Evolutionary conservation across 148 eudicot genomes (phyloP).

Genomic region (Gaultheria prostrata): DNA sequence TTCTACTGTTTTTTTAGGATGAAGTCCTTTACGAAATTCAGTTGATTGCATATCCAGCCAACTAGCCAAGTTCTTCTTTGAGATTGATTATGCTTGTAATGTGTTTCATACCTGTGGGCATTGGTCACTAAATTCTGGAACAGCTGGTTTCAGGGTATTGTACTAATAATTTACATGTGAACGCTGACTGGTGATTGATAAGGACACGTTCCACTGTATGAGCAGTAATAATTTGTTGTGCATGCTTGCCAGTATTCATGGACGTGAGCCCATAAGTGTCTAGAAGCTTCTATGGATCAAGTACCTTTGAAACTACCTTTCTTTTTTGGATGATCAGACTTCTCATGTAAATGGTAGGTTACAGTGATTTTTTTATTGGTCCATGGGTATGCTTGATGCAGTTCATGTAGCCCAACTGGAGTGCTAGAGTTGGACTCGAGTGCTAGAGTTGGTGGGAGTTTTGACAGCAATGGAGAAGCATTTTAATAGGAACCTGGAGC

Average conservation of each 20-base stretch:
- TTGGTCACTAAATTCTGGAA: not conserved
- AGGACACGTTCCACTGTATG: not conserved
- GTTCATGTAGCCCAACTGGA: not conserved
- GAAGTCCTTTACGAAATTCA: not conserved
- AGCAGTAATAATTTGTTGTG: not conserved
- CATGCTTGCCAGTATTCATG: not conserved
- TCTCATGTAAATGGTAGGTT: not conserved
- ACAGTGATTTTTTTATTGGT: not conserved
- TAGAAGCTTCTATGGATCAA: not conserved
- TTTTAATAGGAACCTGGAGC: not conserved
- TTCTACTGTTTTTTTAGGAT: not conserved
- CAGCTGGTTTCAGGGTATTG: not conserved
- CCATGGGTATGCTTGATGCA: not conserved
- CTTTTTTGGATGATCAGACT: not conserved
- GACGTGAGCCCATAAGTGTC: not conserved
- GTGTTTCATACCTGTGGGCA: not conserved
- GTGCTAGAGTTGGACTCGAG: not conserved
- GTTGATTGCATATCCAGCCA: constrained; percentile 4
- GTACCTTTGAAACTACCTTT: not conserved
- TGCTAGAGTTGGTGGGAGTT: not conserved
- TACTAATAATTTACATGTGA: not conserved
- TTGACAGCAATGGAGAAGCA: not conserved
- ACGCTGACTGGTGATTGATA: not conserved
- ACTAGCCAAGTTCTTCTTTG: not conserved
- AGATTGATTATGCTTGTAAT: not conserved